These are phyloP conservation scores for Cyberlindnera petersonii DNA, from an alignment of 805 yeast species.

Conservation along the genomic window DNA sequence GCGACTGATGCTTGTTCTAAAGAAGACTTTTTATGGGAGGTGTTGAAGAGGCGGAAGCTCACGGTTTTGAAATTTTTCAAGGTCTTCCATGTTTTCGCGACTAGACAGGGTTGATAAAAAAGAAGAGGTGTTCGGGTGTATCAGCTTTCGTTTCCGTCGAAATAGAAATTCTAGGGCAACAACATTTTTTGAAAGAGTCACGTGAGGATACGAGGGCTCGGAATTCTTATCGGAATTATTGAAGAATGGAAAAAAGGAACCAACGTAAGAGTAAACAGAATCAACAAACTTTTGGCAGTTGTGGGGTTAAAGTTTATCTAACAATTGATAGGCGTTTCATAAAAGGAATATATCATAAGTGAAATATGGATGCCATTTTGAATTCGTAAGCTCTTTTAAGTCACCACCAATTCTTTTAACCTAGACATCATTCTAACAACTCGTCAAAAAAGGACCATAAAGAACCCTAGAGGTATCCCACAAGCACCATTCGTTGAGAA, in stretches of 20 bases:
- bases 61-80: conserved; percentile 12
- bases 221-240: too few relatives aligned
- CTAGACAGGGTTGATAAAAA: too few relatives aligned
- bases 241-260: too few relatives aligned
- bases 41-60: background rate
- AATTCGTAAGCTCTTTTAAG: conserved; percentile 18
- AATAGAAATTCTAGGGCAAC: too few relatives aligned
- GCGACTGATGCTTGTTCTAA: conserved; percentile 24
- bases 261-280: too few relatives aligned
- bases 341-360: too few relatives aligned
- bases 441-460: background rate
- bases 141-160: too few relatives aligned
- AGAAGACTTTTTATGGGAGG: background rate
- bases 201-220: too few relatives aligned
- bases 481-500: conserved; percentile 90
- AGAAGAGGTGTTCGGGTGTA: conserved; percentile 1
- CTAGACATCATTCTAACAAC: background rate
- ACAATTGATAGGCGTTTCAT: too few relatives aligned
- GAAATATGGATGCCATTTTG: conserved; percentile 27
- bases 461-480: conserved; percentile 93
- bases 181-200: too few relatives aligned
- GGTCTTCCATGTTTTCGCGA: background rate
- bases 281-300: too few relatives aligned
- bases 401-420: background rate
- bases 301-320: too few relatives aligned